Conservation (phyloP, 768 basidiomycete species). For the Mycena kentingensis region DNA sequence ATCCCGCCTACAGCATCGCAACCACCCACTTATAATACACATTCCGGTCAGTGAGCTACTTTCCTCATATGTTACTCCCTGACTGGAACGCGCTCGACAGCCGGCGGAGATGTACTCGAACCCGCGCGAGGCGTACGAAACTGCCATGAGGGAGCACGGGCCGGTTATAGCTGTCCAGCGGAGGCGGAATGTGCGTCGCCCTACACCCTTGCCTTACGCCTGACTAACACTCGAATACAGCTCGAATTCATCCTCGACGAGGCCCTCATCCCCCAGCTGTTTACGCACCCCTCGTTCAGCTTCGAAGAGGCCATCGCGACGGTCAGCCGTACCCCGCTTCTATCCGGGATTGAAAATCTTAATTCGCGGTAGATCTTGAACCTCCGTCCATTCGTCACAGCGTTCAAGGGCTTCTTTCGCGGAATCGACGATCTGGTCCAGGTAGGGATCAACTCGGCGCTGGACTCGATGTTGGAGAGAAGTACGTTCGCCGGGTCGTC, state of each 20-base stretch:
- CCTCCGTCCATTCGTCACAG: conserved; percentile 29
- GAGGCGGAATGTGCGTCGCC: conserved; percentile 30
- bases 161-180: conserved; percentile 34
- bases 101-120: conserved; percentile 29
- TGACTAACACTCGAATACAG: conserved; percentile 18
- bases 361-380: conserved; percentile 35
- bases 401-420: conserved; percentile 30
- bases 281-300: conserved; percentile 33
- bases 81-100: background rate
- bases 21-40: conserved; percentile 20
- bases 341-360: background rate
- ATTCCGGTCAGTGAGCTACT: conserved; percentile 13
- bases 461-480: conserved; percentile 27
- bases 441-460: conserved; percentile 29
- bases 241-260: conserved; percentile 37
- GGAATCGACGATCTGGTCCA: conserved; percentile 33
- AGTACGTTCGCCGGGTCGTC: conserved; percentile 9
- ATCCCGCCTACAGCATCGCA: background rate
- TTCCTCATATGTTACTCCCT: background rate
- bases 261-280: conserved; percentile 28
- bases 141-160: conserved; percentile 30
- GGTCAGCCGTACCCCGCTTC: conserved; percentile 16
- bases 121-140: conserved; percentile 34
- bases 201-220: background rate
- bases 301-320: conserved; percentile 35